These are phyloP conservation scores for Phyllachora maydis DNA, from an alignment of 2,329 filamentous ascomycete species.

Conservation along the genomic window DNA sequence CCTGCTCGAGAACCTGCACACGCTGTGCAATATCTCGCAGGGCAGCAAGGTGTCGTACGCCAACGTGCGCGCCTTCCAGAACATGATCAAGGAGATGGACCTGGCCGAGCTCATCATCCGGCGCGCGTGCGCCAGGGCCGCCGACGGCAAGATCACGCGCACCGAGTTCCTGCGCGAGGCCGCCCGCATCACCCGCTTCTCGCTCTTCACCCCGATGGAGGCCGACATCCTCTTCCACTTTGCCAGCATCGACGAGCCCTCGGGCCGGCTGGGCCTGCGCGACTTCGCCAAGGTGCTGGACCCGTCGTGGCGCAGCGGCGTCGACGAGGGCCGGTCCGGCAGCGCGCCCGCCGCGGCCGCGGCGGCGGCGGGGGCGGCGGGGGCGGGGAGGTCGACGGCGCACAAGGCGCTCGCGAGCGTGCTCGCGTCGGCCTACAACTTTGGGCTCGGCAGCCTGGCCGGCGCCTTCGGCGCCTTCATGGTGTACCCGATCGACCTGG, in stretches of 20 bases:
- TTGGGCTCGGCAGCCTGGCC: conserved; percentile 69
- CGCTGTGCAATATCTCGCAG: conserved; percentile 82
- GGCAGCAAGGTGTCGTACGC: conserved; percentile 93
- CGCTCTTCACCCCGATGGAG: conserved; percentile 94
- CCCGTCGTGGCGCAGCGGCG: conserved; percentile 64
- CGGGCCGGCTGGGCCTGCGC: conserved; percentile 57
- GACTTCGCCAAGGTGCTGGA: conserved; percentile 95
- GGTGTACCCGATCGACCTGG: conserved; percentile 96
- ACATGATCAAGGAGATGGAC: conserved; percentile 95
- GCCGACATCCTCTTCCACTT: conserved; percentile 98
- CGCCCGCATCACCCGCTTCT: conserved; percentile 77
- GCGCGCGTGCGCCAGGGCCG: conserved; percentile 64
- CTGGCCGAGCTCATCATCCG: conserved; percentile 84
- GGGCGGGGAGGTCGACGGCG: conserved; percentile 31
- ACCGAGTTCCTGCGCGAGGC: conserved; percentile 92
- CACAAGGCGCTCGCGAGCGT: conserved; percentile 39
- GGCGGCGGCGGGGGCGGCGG: too few species aligned
- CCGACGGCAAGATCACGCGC: conserved; percentile 82
- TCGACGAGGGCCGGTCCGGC: conserved; percentile 30
- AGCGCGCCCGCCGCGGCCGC: conserved; percentile 11
- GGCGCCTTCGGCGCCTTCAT: conserved; percentile 98
- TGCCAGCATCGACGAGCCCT: conserved; percentile 75
- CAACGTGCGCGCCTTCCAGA: conserved; percentile 94
- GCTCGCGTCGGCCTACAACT: conserved; percentile 72
- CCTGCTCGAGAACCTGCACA: conserved; percentile 72